phyloP scores from a whole-genome alignment of 768 basidiomycete species.

The Paxillus involutus region DNA sequence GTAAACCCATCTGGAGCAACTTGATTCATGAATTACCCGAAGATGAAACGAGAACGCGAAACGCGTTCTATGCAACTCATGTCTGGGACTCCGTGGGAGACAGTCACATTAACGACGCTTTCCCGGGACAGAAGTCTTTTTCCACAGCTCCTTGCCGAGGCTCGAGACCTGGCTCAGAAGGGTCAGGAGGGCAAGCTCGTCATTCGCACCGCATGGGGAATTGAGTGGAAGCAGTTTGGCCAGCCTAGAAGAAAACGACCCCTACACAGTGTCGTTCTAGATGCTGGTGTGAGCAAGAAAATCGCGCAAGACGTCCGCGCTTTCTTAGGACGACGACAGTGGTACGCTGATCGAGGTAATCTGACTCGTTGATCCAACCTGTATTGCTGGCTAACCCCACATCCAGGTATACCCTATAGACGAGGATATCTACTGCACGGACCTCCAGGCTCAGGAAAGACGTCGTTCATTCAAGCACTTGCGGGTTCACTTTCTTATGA shows the following conservation, averaged over 20 bases:
- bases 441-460: conserved; percentile 97
- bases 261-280: conserved; percentile 85
- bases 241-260: conserved; percentile 86
- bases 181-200: conserved; percentile 93
- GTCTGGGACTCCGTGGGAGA: conserved; percentile 96
- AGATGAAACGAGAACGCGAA: conserved; percentile 96
- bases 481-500: conserved; percentile 93
- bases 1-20: not conserved
- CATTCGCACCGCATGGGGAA: conserved; percentile 95
- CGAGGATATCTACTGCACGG: conserved; percentile 94
- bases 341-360: conserved; percentile 96
- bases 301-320: conserved; percentile 80
- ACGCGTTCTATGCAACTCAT: conserved; percentile 88
- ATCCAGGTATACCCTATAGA: conserved; percentile 90
- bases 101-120: conserved; percentile 89
- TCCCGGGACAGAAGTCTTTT: conserved; percentile 85
- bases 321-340: conserved; percentile 81
- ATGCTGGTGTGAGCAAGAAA: conserved; percentile 75
- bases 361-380: not conserved
- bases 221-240: conserved; percentile 95
- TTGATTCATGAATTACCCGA: conserved; percentile 9
- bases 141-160: conserved; percentile 77
- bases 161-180: conserved; percentile 82
- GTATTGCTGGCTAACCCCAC: conserved; percentile 6
- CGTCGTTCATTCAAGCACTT: conserved; percentile 96